phyloP scores from a whole-genome alignment of 2,329 filamentous ascomycete genomes.

The Westerdykella aurantiaca region DNA sequence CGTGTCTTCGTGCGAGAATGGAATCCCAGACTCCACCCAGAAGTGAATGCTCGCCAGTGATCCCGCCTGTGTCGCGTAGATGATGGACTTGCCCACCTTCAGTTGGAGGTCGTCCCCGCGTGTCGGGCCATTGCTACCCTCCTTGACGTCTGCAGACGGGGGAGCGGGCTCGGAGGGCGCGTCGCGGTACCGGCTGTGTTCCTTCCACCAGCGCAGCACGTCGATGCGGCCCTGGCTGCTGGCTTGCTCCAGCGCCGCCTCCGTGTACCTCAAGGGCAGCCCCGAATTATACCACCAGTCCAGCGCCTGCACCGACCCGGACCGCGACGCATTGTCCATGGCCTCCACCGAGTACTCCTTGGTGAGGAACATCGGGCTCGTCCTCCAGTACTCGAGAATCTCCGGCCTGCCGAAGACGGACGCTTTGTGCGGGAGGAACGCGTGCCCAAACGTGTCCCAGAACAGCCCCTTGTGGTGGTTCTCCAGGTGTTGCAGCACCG shows the following conservation, averaged over 20 bases:
- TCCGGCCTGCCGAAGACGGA: slow-evolving; percentile 81
- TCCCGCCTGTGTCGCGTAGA: slow-evolving; percentile 78
- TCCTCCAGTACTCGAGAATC: slow-evolving; percentile 87
- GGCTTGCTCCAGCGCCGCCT: slow-evolving; percentile 80
- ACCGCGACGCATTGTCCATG: slow-evolving; percentile 78
- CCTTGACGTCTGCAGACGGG: slow-evolving; percentile 12
- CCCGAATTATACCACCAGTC: slow-evolving; percentile 88
- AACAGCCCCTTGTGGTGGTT: slow-evolving; percentile 67
- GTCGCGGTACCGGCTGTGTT: slow-evolving; percentile 50
- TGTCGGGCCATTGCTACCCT: slow-evolving; percentile 4
- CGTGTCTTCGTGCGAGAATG: slow-evolving; percentile 71
- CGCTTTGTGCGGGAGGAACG: slow-evolving; percentile 79
- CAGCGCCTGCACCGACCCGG: slow-evolving; percentile 77
- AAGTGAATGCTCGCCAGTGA: slow-evolving; percentile 72
- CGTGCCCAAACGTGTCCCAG: slow-evolving; percentile 75
- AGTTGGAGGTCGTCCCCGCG: slow-evolving; percentile 45
- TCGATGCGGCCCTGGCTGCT: slow-evolving; percentile 77
- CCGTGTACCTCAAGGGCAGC: slow-evolving; percentile 76
- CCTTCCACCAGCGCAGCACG: slow-evolving; percentile 91
- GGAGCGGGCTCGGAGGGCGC: slow-evolving; percentile 16
- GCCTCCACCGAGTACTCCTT: slow-evolving; percentile 84
- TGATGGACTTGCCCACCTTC: slow-evolving; percentile 77
- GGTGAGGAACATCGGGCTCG: slow-evolving; percentile 72
- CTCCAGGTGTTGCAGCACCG: slow-evolving; percentile 69
- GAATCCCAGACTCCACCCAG: slow-evolving; percentile 80